Evolutionary conservation across 139 green algal species (phyloP).

Genomic region (Haematococcus sp.): DNA sequence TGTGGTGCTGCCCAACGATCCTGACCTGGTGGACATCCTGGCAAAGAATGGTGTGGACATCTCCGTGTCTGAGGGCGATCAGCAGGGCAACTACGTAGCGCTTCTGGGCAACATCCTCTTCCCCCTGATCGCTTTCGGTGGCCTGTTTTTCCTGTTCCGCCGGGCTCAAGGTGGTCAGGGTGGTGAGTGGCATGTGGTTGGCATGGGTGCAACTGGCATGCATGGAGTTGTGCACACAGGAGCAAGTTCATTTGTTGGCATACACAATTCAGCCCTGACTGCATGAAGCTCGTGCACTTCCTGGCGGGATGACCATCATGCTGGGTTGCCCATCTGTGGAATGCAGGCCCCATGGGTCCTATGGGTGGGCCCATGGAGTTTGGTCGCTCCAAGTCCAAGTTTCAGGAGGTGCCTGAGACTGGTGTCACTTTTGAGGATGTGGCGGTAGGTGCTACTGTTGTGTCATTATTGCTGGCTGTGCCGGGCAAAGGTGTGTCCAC

Average conservation of each 20-base stretch:
- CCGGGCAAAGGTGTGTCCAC: not conserved
- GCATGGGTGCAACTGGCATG: not conserved
- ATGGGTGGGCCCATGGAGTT: slow-evolving; percentile 97
- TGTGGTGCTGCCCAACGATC: slow-evolving; percentile 82
- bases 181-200: slow-evolving; percentile 2
- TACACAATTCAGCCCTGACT: too few relatives aligned
- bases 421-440: slow-evolving; percentile 97
- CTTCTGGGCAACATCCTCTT: slow-evolving; percentile 99
- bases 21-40: slow-evolving; percentile 84
- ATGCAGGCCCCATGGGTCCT: slow-evolving; percentile 37
- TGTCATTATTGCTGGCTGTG: too few relatives aligned
- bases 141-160: slow-evolving; percentile 98
- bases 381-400: slow-evolving; percentile 96
- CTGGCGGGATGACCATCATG: too few relatives aligned
- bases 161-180: slow-evolving; percentile 30
- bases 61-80: slow-evolving; percentile 71
- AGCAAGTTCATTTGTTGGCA: too few relatives aligned
- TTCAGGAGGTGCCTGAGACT: slow-evolving; percentile 99
- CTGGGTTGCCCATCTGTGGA: too few relatives aligned
- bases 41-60: slow-evolving; percentile 87
- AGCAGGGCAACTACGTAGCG: slow-evolving; percentile 89
- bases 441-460: slow-evolving; percentile 54
- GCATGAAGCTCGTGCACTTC: too few relatives aligned
- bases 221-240: too few relatives aligned
- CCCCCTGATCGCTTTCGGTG: slow-evolving; percentile 95